Conservation (phyloP, 352 stramenopile genomes). For the Pythium apleroticum region DNA sequence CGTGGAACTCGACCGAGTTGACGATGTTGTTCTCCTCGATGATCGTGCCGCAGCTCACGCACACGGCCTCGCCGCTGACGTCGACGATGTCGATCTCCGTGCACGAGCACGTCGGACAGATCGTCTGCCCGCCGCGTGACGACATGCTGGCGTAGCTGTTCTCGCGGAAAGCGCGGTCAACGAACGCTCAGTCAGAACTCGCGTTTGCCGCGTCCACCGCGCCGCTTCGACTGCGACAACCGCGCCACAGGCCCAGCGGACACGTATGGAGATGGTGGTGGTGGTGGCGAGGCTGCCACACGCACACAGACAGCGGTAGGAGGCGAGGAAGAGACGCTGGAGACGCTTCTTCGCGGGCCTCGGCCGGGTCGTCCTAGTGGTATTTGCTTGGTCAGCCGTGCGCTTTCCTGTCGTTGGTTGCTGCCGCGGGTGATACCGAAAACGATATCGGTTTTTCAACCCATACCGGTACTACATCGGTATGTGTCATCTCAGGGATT, state of each 20-base stretch:
- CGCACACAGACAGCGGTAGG: neutral
- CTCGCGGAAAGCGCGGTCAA: neutral
- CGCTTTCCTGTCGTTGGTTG: conserved; percentile 22
- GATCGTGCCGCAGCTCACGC: conserved; percentile 90
- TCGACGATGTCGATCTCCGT: conserved; percentile 95
- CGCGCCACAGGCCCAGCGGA: neutral
- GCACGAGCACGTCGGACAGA: conserved; percentile 95
- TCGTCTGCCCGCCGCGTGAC: conserved; percentile 26
- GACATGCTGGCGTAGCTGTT: conserved; percentile 1
- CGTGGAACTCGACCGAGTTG: conserved; percentile 96
- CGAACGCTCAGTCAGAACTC: neutral
- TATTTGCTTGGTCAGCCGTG: neutral
- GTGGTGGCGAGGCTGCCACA: neutral
- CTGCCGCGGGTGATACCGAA: conserved; percentile 13
- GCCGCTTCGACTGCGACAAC: neutral
- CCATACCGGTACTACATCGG: conserved; percentile 1
- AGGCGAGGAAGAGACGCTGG: neutral
- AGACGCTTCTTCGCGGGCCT: neutral
- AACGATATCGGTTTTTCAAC: conserved; percentile 12
- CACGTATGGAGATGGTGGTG: neutral
- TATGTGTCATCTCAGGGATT: conserved; percentile 9
- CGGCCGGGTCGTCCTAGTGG: neutral
- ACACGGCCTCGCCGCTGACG: conserved; percentile 86
- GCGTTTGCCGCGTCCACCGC: neutral
- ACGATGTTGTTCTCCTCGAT: conserved; percentile 98